These are phyloP conservation scores for Fonsecaea nubica DNA, from an alignment of 2,329 filamentous ascomycete species.

Conservation along the genomic window DNA sequence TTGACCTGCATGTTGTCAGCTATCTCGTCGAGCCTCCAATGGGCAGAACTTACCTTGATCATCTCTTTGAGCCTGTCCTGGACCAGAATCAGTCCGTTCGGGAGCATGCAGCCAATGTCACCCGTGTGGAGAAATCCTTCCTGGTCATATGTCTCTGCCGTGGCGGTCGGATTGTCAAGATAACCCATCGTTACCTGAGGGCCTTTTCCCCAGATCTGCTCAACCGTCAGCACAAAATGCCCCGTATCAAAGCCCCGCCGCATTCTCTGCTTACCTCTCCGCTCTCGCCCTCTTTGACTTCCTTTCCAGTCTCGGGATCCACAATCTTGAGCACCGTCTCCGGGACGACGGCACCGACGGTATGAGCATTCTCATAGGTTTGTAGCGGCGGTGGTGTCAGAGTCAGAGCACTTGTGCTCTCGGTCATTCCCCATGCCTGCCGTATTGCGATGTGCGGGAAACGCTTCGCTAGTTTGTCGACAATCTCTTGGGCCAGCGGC, in stretches of 20 bases:
- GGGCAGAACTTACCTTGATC: constrained; percentile 35
- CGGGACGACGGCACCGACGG: constrained; percentile 49
- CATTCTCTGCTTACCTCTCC: constrained; percentile 11
- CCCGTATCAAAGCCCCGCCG: background rate
- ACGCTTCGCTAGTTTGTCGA: constrained; percentile 66
- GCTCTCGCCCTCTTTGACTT: constrained; percentile 16
- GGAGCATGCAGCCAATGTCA: constrained; percentile 66
- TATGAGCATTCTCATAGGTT: constrained; percentile 23
- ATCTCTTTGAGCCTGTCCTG: constrained; percentile 25
- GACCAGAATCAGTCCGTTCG: constrained; percentile 49
- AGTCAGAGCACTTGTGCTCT: constrained; percentile 56
- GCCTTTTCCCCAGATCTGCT: constrained; percentile 18
- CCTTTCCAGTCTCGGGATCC: constrained; percentile 42
- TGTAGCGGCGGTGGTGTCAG: constrained; percentile 17
- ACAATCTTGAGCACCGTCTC: constrained; percentile 67
- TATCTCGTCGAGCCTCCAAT: constrained; percentile 56
- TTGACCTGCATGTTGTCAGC: constrained; percentile 68
- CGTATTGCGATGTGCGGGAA: constrained; percentile 70
- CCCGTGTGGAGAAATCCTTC: constrained; percentile 66
- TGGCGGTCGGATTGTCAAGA: constrained; percentile 72
- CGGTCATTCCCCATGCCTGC: constrained; percentile 80
- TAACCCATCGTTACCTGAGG: constrained; percentile 63
- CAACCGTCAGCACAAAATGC: background rate
- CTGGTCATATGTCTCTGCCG: constrained; percentile 69
- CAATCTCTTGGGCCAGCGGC: constrained; percentile 75